These are phyloP conservation scores for Neoscytalidium dimidiatum DNA, from an alignment of 2,329 filamentous ascomycete genomes.

Conservation along the genomic window DNA sequence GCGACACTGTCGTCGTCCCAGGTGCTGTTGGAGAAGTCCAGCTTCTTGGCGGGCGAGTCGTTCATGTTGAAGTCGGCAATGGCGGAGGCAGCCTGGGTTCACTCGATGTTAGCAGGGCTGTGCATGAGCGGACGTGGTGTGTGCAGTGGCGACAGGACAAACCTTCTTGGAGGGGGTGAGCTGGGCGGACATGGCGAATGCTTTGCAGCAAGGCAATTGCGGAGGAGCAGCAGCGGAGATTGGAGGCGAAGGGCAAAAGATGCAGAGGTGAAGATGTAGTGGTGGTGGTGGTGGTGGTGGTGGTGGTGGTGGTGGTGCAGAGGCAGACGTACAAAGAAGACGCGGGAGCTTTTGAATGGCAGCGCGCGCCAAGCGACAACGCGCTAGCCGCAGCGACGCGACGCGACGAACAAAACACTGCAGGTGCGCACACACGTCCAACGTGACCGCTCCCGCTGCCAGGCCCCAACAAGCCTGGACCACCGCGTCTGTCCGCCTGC, in stretches of 20 bases:
- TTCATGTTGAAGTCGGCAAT: conserved; percentile 86
- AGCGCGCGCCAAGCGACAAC: conserved; percentile 10
- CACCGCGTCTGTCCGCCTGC: conserved; percentile 9
- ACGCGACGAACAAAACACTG: conserved; percentile 16
- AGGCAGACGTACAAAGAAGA: conserved; percentile 6
- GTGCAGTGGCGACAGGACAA: conserved; percentile 35
- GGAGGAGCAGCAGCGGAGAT: not conserved
- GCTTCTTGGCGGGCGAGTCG: conserved; percentile 88
- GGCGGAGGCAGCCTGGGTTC: conserved; percentile 73
- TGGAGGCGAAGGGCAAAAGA: not conserved
- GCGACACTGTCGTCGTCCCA: conserved; percentile 54
- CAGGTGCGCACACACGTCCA: conserved; percentile 4
- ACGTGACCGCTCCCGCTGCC: conserved; percentile 1
- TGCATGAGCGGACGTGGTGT: conserved; percentile 34
- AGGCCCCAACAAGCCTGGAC: not conserved
- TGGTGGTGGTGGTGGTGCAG: not conserved
- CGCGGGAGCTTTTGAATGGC: conserved; percentile 9
- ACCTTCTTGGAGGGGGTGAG: conserved; percentile 72
- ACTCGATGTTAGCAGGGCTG: conserved; percentile 36
- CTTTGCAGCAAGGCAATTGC: conserved; percentile 2
- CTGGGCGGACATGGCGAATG: conserved; percentile 69
- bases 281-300: not conserved
- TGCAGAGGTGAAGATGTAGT: conserved; percentile 14
- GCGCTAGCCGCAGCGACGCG: conserved; percentile 17
- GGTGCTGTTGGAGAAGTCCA: conserved; percentile 66